A percentile compares a stretch with the other conserved stretches of the same genome.
phyloP scores from a whole-genome alignment of 345 rosid genomes.

The Bruguiera sexangula region DNA sequence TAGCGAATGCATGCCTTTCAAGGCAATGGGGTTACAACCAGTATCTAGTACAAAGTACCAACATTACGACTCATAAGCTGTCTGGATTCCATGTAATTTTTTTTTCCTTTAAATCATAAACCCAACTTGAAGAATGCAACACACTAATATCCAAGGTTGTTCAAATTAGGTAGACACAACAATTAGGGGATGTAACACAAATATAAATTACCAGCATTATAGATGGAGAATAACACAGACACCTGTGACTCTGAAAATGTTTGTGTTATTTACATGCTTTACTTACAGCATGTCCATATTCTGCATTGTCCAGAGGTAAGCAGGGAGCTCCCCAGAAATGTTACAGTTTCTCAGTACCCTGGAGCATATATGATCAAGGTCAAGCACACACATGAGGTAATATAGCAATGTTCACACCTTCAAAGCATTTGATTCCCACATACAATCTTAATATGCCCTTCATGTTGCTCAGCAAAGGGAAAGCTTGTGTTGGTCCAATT shows the following conservation, averaged over 20 bases:
- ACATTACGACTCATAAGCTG: too few species aligned
- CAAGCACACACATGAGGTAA: background rate
- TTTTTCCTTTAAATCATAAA: too few species aligned
- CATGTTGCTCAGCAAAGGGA: slow-evolving; percentile 35
- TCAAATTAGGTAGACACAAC: too few species aligned
- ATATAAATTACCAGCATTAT: too few species aligned
- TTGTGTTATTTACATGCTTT: background rate
- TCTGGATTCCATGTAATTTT: too few species aligned
- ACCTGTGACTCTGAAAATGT: background rate
- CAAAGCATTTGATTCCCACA: slow-evolving; percentile 13
- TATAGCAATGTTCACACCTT: background rate
- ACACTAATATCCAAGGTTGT: too few species aligned
- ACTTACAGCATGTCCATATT: slow-evolving; percentile 26
- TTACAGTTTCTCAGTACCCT: slow-evolving; percentile 43
- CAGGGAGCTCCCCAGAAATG: slow-evolving; percentile 24
- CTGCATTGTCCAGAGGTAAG: slow-evolving; percentile 23
- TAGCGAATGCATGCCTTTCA: too few species aligned
- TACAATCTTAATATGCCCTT: slow-evolving; percentile 34
- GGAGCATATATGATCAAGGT: slow-evolving; percentile 1
- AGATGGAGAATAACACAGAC: too few species aligned
- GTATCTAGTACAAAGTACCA: too few species aligned
- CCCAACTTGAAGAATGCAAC: too few species aligned
- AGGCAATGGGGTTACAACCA: too few species aligned
- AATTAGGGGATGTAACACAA: too few species aligned
- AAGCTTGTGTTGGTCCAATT: slow-evolving; percentile 34